phyloP scores from a whole-genome alignment of 768 basidiomycete species.

The Russula sp. region DNA sequence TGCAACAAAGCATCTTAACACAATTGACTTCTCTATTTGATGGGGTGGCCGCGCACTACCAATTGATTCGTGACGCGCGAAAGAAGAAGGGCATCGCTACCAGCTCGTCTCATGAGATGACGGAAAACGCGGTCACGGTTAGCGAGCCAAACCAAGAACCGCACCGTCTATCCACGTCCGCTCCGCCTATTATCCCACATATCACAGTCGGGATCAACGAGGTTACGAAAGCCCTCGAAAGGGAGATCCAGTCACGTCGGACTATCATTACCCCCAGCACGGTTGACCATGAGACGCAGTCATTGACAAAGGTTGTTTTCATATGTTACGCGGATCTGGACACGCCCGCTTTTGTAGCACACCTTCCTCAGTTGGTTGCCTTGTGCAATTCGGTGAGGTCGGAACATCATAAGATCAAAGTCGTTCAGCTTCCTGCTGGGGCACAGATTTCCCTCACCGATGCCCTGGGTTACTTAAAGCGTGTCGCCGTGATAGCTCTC shows the following conservation, averaged over 20 bases:
- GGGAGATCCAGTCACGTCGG: constrained; percentile 41
- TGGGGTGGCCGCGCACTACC: constrained; percentile 48
- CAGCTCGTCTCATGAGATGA: constrained; percentile 3
- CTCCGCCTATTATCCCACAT: constrained; percentile 48
- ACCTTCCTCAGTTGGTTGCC: constrained; percentile 75
- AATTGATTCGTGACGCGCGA: constrained; percentile 20
- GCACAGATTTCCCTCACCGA: constrained; percentile 61
- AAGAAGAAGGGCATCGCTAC: constrained; percentile 10
- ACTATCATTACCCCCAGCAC: constrained; percentile 4
- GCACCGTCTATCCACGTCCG: constrained; percentile 8
- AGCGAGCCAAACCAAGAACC: neutral
- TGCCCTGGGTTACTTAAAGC: constrained; percentile 55
- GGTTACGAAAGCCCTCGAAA: constrained; percentile 72
- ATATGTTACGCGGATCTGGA: constrained; percentile 75
- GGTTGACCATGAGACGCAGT: neutral
- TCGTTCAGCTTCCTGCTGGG: constrained; percentile 64
- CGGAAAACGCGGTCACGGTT: neutral
- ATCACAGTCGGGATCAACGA: constrained; percentile 71
- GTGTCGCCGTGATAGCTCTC: constrained; percentile 63
- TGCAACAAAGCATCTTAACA: constrained; percentile 60
- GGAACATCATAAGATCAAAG: constrained; percentile 40
- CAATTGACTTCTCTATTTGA: constrained; percentile 49
- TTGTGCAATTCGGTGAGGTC: constrained; percentile 57
- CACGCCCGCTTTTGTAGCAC: constrained; percentile 66
- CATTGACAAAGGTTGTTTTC: constrained; percentile 45